Conservation (phyloP, 192 early-diverging fungal genomes). For the Coemansia sp. region DNA sequence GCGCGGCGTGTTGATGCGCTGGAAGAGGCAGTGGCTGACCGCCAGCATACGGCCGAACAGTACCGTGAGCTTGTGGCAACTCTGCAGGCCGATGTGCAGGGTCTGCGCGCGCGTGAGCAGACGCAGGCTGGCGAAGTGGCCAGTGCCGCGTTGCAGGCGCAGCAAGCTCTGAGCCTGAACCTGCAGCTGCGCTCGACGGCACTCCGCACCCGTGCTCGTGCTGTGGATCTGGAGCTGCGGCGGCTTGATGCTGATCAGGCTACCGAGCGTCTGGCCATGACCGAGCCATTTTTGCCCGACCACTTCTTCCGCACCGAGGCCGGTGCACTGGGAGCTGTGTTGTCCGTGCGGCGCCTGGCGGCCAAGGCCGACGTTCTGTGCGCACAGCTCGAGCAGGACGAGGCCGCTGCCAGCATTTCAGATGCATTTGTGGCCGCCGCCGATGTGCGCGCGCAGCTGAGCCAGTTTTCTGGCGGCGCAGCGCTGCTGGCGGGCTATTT, state of each 20-base stretch:
- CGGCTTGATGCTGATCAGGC: constrained; percentile 86
- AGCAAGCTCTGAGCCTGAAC: constrained; percentile 79
- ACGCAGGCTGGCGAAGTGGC: constrained; percentile 60
- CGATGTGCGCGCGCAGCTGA: constrained; percentile 35
- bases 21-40: constrained; percentile 83
- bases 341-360: constrained; percentile 77
- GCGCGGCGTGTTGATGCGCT: constrained; percentile 59
- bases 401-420: constrained; percentile 55
- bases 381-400: constrained; percentile 71
- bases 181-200: constrained; percentile 77
- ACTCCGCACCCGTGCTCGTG: constrained; percentile 82
- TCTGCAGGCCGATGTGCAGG: constrained; percentile 75
- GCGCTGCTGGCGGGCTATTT: constrained; percentile 69
- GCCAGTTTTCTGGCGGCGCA: constrained; percentile 63
- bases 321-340: constrained; percentile 68
- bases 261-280: constrained; percentile 58
- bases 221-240: constrained; percentile 87
- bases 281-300: constrained; percentile 80
- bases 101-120: constrained; percentile 66
- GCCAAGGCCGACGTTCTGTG: constrained; percentile 81
- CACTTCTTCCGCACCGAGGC: constrained; percentile 80
- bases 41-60: constrained; percentile 80
- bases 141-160: constrained; percentile 65
- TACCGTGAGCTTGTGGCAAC: constrained; percentile 80
- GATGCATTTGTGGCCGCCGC: constrained; percentile 56